Conservation (phyloP, 257 asterid species). For the Linderniella brevidens region DNA sequence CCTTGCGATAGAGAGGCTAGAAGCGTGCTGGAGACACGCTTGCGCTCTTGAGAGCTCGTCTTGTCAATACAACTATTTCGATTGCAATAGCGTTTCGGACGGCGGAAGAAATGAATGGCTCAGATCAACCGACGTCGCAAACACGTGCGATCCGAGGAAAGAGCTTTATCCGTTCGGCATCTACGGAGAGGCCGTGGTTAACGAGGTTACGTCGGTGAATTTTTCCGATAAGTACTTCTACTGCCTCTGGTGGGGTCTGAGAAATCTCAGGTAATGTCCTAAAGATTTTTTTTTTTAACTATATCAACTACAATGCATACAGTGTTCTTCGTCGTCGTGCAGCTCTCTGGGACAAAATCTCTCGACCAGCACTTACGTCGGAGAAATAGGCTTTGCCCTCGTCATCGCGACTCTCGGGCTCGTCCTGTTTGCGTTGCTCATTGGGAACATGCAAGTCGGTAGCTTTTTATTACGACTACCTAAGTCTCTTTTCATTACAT, state of each 20-base stretch:
- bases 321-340: too few relatives aligned
- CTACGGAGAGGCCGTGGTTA: conserved; percentile 58
- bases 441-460: conserved; percentile 65
- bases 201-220: conserved; percentile 40
- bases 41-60: conserved; percentile 35
- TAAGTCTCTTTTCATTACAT: too few relatives aligned
- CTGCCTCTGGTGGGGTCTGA: conserved; percentile 93
- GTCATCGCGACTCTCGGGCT: conserved; percentile 65
- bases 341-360: conserved; percentile 89
- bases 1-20: conserved; percentile 80
- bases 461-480: too few relatives aligned
- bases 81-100: conserved; percentile 36
- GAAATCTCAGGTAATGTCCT: conserved; percentile 76
- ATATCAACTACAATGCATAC: too few relatives aligned
- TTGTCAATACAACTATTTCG: conserved; percentile 46
- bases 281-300: too few relatives aligned
- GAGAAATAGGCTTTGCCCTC: conserved; percentile 70
- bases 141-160: conserved; percentile 33
- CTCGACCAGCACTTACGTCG: conserved; percentile 58
- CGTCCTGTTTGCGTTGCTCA: conserved; percentile 83
- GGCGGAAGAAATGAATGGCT: conserved; percentile 42
- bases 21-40: conserved; percentile 72
- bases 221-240: conserved; percentile 85
- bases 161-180: conserved; percentile 65
- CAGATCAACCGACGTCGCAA: conserved; percentile 42